These are phyloP conservation scores for Hyphopichia buzzinii DNA, from an alignment of 1,139 yeast genomes.

Conservation along the genomic window DNA sequence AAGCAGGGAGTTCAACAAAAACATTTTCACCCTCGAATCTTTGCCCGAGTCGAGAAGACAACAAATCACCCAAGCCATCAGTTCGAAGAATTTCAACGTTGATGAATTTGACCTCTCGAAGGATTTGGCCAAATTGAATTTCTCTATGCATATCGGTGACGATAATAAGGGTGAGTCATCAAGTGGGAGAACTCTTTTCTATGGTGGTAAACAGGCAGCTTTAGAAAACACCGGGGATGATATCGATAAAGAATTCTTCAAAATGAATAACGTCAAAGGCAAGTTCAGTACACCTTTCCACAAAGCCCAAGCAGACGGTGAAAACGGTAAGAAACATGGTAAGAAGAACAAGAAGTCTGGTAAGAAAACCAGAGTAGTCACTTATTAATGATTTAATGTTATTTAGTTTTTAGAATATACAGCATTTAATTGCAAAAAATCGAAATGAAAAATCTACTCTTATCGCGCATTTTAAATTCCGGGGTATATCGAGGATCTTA, in stretches of 20 bases:
- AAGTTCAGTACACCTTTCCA: constrained; percentile 73
- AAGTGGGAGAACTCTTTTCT: constrained; percentile 43
- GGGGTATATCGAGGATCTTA: too few species aligned
- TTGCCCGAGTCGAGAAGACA: constrained; percentile 71
- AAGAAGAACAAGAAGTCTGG: constrained; percentile 72
- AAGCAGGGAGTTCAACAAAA: constrained; percentile 65
- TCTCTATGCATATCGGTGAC: constrained; percentile 68
- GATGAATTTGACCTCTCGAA: constrained; percentile 61
- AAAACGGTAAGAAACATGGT: constrained; percentile 64
- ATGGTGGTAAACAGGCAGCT: constrained; percentile 82
- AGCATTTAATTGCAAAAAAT: too few species aligned
- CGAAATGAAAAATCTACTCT: too few species aligned
- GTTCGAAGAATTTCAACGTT: constrained; percentile 48
- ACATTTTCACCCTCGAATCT: constrained; percentile 60
- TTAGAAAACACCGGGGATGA: constrained; percentile 75
- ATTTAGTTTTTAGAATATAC: too few species aligned
- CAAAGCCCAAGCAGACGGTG: constrained; percentile 32
- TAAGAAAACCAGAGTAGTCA: constrained; percentile 45
- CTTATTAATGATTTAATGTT: too few species aligned
- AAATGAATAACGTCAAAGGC: constrained; percentile 63
- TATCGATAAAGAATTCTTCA: constrained; percentile 81
- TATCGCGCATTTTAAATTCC: too few species aligned
- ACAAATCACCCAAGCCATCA: constrained; percentile 65
- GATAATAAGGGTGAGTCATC: constrained; percentile 14
- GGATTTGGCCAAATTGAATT: constrained; percentile 71